Evolutionary conservation across 495 filamentous ascomycete genomes (phyloP).

Genomic region (Annulohypoxylon stygium): DNA sequence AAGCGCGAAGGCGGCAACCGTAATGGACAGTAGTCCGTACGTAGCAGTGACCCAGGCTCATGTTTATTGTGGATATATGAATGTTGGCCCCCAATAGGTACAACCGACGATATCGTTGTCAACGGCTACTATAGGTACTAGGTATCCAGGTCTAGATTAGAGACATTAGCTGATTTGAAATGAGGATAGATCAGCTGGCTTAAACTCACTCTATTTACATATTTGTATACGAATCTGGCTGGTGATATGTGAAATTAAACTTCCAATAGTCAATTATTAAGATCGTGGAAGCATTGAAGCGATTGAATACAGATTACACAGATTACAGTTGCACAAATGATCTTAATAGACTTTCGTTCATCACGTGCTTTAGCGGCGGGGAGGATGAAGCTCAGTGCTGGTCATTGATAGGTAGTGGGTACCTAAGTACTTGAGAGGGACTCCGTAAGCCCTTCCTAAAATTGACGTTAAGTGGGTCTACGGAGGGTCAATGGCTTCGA

Average conservation of each 20-base stretch:
- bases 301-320: background rate
- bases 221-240: background rate
- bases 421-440: background rate
- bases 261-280: background rate
- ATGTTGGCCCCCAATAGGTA: conserved; percentile 9
- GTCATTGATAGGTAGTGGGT: too few species aligned
- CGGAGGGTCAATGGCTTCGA: conserved; percentile 28
- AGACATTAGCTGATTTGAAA: conserved; percentile 36
- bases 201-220: conserved; percentile 5
- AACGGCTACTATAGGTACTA: background rate
- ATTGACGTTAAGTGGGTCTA: conserved; percentile 30
- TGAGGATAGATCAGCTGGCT: conserved; percentile 12
- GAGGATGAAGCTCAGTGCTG: conserved; percentile 21
- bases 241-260: background rate
- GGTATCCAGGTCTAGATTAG: conserved; percentile 22
- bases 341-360: conserved; percentile 19
- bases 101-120: conserved; percentile 8
- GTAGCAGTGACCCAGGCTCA: background rate
- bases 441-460: conserved; percentile 24
- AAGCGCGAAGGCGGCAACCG: background rate
- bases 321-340: background rate
- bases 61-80: conserved; percentile 26
- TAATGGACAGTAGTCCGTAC: background rate
- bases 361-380: conserved; percentile 42
- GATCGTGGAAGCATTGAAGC: background rate